Percentiles rank a stretch among this genome's conserved stretches.
These are phyloP conservation scores for Hypericum androsaemum DNA, from an alignment of 345 rosid genomes.

Conservation along the genomic window DNA sequence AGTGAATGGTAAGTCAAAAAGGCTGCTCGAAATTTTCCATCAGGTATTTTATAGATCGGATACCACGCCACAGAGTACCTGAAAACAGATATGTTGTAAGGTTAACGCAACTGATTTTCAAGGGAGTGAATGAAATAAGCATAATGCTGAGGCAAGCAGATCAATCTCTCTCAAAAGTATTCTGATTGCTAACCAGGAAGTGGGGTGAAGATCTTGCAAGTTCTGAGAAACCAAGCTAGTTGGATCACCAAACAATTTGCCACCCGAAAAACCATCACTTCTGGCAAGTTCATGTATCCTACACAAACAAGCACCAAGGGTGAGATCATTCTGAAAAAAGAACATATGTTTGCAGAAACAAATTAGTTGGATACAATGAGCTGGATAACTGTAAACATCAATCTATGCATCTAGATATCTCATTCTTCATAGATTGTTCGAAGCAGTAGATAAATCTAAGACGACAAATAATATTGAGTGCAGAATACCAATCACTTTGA, in stretches of 20 bases:
- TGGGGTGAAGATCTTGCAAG: conserved; percentile 38
- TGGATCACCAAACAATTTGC: conserved; percentile 39
- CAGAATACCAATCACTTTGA: too few species aligned
- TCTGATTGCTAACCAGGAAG: conserved; percentile 38
- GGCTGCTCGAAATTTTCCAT: conserved; percentile 47
- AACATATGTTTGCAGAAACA: too few species aligned
- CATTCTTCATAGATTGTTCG: not conserved
- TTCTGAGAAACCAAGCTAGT: conserved; percentile 22
- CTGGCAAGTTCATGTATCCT: conserved; percentile 43
- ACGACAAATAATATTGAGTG: not conserved
- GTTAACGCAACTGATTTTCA: conserved; percentile 1
- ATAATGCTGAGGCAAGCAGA: too few species aligned
- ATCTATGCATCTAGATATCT: too few species aligned
- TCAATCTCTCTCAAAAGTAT: too few species aligned
- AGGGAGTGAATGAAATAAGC: not conserved
- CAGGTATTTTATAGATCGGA: conserved; percentile 56
- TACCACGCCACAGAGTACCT: conserved; percentile 68
- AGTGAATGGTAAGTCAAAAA: conserved; percentile 56
- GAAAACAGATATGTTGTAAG: conserved; percentile 12
- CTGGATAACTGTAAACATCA: too few species aligned
- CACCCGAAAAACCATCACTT: conserved; percentile 17
- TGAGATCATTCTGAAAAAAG: too few species aligned
- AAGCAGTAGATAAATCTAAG: not conserved
- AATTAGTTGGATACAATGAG: too few species aligned
- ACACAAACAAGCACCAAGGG: conserved; percentile 5